phyloP scores from a whole-genome alignment of 495 filamentous ascomycete species.

The Antarctomyces pellizariae region DNA sequence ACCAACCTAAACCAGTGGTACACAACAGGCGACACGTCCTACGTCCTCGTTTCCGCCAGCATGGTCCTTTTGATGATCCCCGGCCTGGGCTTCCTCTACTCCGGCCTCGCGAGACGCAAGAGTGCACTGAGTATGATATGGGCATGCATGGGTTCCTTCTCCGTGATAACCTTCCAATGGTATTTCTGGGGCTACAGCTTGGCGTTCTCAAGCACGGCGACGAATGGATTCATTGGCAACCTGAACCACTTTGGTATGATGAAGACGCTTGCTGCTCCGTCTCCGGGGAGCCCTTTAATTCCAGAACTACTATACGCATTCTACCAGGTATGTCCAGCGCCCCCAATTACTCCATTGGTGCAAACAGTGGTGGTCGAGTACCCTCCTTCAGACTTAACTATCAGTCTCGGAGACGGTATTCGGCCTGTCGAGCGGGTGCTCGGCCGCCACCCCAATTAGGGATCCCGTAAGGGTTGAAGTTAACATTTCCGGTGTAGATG shows the following conservation, averaged over 20 bases:
- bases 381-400: too few species aligned
- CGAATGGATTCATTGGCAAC: slow-evolving; percentile 64
- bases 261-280: slow-evolving; percentile 56
- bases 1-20: slow-evolving; percentile 85
- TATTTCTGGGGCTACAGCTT: slow-evolving; percentile 99
- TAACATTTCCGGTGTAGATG: too few species aligned
- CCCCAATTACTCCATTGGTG: too few species aligned
- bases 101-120: slow-evolving; percentile 87
- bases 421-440: too few species aligned
- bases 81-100: slow-evolving; percentile 63
- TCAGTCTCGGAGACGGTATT: too few species aligned
- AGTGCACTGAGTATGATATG: slow-evolving; percentile 86
- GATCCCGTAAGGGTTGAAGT: too few species aligned
- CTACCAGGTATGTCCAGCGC: slow-evolving; percentile 33
- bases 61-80: slow-evolving; percentile 90
- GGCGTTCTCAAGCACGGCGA: slow-evolving; percentile 66
- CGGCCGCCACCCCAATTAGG: too few species aligned
- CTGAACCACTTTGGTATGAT: slow-evolving; percentile 68
- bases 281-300: slow-evolving; percentile 54
- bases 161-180: slow-evolving; percentile 88
- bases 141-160: slow-evolving; percentile 75
- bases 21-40: slow-evolving; percentile 39
- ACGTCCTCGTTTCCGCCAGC: slow-evolving; percentile 73
- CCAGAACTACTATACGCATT: slow-evolving; percentile 82
- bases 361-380: too few species aligned